Evolutionary conservation across 2,329 filamentous ascomycete species (phyloP).

Genomic region (Allantophomopsis cytisporea): DNA sequence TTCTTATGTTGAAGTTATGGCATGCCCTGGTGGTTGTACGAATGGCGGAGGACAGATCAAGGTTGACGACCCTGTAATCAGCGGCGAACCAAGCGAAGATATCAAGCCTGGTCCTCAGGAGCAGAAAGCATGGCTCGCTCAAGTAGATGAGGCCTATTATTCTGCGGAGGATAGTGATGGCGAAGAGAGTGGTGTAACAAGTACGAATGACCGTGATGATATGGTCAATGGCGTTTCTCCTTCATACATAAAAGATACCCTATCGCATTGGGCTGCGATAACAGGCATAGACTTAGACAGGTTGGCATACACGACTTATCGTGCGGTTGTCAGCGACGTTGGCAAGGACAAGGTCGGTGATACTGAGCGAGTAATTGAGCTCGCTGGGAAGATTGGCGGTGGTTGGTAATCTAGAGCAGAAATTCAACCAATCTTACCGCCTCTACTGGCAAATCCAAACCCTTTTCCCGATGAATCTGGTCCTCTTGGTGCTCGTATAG

Average conservation of each 20-base stretch:
- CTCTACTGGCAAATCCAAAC: slow-evolving; percentile 60
- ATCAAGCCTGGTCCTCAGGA: slow-evolving; percentile 57
- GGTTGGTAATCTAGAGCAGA: slow-evolving; percentile 58
- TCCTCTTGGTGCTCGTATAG: slow-evolving; percentile 62
- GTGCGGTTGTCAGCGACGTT: slow-evolving; percentile 89
- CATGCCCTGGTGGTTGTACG: slow-evolving; percentile 95
- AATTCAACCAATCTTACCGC: slow-evolving; percentile 30
- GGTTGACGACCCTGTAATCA: slow-evolving; percentile 59
- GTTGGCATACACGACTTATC: slow-evolving; percentile 75
- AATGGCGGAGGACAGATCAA: slow-evolving; percentile 96
- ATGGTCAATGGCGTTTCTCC: slow-evolving; percentile 53
- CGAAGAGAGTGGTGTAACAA: slow-evolving; percentile 8
- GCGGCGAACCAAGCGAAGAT: slow-evolving; percentile 30
- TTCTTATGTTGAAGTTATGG: slow-evolving; percentile 97
- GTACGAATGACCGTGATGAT: slow-evolving; percentile 18
- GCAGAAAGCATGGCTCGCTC: slow-evolving; percentile 74
- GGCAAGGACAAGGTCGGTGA: slow-evolving; percentile 61
- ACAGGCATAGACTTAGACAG: slow-evolving; percentile 59
- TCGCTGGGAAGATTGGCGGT: slow-evolving; percentile 83
- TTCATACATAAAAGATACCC: slow-evolving; percentile 48
- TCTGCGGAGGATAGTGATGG: slow-evolving; percentile 45
- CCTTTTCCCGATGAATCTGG: slow-evolving; percentile 68
- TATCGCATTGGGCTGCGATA: slow-evolving; percentile 63
- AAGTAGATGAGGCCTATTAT: slow-evolving; percentile 83
- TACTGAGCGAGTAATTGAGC: slow-evolving; percentile 70